Conservation (phyloP, 805 yeast genomes). For the Cyberlindnera maclurae region DNA sequence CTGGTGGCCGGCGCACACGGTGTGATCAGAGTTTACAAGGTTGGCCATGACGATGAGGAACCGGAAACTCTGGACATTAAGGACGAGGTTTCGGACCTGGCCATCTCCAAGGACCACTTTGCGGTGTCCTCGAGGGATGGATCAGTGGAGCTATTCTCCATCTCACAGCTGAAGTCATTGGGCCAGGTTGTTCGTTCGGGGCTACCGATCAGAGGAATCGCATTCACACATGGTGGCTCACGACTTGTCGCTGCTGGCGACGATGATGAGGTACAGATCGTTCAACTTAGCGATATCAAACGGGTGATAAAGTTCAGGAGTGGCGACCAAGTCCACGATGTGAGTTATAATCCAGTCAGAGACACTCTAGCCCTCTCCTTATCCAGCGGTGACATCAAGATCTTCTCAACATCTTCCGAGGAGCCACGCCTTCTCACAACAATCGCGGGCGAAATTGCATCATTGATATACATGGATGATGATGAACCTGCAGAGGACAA, state of each 20-base stretch:
- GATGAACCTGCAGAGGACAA: conserved; percentile 30
- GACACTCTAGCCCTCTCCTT: conserved; percentile 53
- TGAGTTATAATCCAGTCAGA: conserved; percentile 49
- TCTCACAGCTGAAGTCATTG: conserved; percentile 3
- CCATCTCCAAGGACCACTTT: conserved; percentile 12
- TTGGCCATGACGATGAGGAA: conserved; percentile 17
- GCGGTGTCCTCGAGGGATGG: conserved; percentile 20
- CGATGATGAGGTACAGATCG: conserved; percentile 46
- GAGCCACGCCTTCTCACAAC: conserved; percentile 44
- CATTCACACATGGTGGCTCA: conserved; percentile 55
- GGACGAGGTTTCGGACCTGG: conserved; percentile 17
- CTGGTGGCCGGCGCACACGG: conserved; percentile 21
- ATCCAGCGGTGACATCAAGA: conserved; percentile 49
- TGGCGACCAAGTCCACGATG: conserved; percentile 48
- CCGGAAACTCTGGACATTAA: conserved; percentile 21
- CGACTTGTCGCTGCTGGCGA: conserved; percentile 60
- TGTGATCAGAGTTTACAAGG: conserved; percentile 15
- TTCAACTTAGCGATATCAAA: conserved; percentile 31
- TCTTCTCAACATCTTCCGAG: conserved; percentile 46
- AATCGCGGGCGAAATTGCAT: conserved; percentile 33
- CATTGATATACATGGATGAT: conserved; percentile 34
- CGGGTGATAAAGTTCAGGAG: conserved; percentile 27
- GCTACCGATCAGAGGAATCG: conserved; percentile 40
- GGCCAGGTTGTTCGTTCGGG: conserved; percentile 20
- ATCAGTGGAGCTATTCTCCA: conserved; percentile 21